Base-by-base conservation (phyloP, 768 basidiomycete genomes). In the Cubamyces lactineus region DNA sequence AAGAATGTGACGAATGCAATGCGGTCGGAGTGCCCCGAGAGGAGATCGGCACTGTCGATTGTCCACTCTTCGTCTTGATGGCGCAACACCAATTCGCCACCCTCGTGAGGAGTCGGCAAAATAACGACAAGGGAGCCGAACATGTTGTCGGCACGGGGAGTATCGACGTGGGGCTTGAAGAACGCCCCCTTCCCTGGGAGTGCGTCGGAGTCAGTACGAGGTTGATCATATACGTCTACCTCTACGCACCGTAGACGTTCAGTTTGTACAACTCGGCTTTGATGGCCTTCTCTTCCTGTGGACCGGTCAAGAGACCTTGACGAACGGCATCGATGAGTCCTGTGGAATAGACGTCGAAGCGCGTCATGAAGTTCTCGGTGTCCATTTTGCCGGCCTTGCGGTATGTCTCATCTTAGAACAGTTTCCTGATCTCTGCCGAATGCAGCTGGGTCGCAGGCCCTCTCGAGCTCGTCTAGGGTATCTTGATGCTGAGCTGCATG, bases 41-140 rank as follows among this genome's bases (percentile, higher is more conserved):
- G 53, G 0, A 66, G 55, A 13, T 67, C 42, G 8, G 74, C 67
- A 11, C 80, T 75, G 61, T 80, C 77, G 47, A 79, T 53, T 19
- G 64, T 57, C 55, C 64, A 61, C 38, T 55, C 53, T 13, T 53
- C 15, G 9, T 45, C 63, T 1, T 66, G 38, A 38, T 66, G 63
- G 34, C 62, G 65, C 4, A 85, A 69, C 3, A 74, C 55, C 16
- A 83, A 72, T 23, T 71, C 67, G 4, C 82, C 84, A 1, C 82
- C 82, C 59, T 79, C 71, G 62, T 84, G 79, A 0, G 64, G 38
- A 2, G 78, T 78, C 16, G 83, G 83, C 50, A 83, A 76, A 17
- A 80, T 45, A 39, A 84, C 64, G 0, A 85, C 78, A 11, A 86
- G 75, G 0, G 83, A 83, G 2, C 79, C 84, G 40, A 86, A 69